phyloP scores from a whole-genome alignment of 2,329 filamentous ascomycete genomes.

The Epicoccum sorghinum region DNA sequence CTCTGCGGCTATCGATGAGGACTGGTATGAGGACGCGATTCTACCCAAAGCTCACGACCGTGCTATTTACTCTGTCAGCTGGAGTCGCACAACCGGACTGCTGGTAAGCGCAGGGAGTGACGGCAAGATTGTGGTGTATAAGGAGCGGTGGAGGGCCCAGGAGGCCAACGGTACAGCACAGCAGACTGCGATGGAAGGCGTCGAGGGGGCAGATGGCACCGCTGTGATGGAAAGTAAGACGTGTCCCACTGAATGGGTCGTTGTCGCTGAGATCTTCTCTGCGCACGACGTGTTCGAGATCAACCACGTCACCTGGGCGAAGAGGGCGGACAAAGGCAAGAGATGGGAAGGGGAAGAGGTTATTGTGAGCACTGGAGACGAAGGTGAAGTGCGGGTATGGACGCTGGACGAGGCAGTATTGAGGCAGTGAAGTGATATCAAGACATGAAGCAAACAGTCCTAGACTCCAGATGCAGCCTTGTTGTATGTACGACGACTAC shows the following conservation, averaged over 20 bases:
- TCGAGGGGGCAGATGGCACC: slow-evolving; percentile 22
- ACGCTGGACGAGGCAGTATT: slow-evolving; percentile 45
- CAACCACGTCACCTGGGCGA: slow-evolving; percentile 90
- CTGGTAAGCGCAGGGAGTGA: slow-evolving; percentile 92
- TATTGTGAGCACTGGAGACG: slow-evolving; percentile 88
- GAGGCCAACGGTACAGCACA: slow-evolving; percentile 31
- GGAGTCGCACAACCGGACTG: slow-evolving; percentile 78
- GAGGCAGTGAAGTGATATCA: neutral
- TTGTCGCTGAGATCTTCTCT: slow-evolving; percentile 71
- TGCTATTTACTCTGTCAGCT: slow-evolving; percentile 82
- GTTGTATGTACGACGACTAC: neutral
- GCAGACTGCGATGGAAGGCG: slow-evolving; percentile 25
- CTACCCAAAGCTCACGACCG: slow-evolving; percentile 78
- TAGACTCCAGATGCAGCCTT: neutral
- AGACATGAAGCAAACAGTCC: neutral
- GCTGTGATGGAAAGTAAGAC: slow-evolving; percentile 23
- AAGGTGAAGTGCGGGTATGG: slow-evolving; percentile 88
- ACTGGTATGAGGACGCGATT: slow-evolving; percentile 79
- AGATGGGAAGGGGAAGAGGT: slow-evolving; percentile 75
- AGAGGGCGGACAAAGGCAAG: slow-evolving; percentile 71
- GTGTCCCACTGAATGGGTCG: slow-evolving; percentile 66
- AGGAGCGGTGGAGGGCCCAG: slow-evolving; percentile 22
- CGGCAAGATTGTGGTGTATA: slow-evolving; percentile 35
- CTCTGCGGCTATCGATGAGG: slow-evolving; percentile 72
- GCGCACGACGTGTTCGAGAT: slow-evolving; percentile 93